A percentile compares a stretch with the other conserved stretches of the same genome.
phyloP scores from a whole-genome alignment of 768 basidiomycete genomes.

The Calocera viscosa region DNA sequence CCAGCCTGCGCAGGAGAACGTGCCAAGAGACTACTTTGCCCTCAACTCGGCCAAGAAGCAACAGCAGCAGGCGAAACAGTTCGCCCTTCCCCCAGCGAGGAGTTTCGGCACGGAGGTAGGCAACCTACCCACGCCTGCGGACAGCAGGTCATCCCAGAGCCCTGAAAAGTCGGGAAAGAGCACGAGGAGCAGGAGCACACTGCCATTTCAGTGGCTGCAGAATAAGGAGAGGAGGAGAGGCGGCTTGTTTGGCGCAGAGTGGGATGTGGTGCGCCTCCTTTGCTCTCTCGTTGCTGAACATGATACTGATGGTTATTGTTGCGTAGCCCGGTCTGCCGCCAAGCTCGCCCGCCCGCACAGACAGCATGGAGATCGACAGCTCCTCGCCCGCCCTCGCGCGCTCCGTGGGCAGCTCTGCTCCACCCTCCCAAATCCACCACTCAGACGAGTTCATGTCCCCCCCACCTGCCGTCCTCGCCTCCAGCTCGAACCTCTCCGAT shows the following conservation, averaged over 20 bases:
- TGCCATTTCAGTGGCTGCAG: background rate
- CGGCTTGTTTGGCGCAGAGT: background rate
- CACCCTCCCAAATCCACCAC: background rate
- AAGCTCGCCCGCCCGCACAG: background rate
- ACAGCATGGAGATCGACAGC: conserved; percentile 3
- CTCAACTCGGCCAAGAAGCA: background rate
- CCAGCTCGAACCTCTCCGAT: background rate
- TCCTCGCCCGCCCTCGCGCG: background rate
- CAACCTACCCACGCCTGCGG: background rate
- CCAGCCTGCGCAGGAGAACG: conserved; percentile 24
- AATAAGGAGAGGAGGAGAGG: background rate
- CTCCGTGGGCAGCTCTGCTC: background rate
- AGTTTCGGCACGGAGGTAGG: background rate
- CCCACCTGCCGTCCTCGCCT: background rate
- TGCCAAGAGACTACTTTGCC: conserved; percentile 32
- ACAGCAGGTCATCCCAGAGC: background rate
- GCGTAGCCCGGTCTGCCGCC: background rate
- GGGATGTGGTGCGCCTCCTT: background rate
- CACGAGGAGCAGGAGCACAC: background rate
- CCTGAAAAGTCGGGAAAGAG: background rate
- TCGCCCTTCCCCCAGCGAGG: background rate
- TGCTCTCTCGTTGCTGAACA: background rate
- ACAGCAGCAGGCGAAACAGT: conserved; percentile 9
- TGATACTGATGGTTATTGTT: background rate
- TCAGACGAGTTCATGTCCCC: background rate